A percentile compares a stretch with the other conserved stretches of the same genome.
These are phyloP conservation scores for Ichthyophthirius multifiliis DNA, from an alignment of 169 alveolate genomes.

Conservation along the genomic window DNA sequence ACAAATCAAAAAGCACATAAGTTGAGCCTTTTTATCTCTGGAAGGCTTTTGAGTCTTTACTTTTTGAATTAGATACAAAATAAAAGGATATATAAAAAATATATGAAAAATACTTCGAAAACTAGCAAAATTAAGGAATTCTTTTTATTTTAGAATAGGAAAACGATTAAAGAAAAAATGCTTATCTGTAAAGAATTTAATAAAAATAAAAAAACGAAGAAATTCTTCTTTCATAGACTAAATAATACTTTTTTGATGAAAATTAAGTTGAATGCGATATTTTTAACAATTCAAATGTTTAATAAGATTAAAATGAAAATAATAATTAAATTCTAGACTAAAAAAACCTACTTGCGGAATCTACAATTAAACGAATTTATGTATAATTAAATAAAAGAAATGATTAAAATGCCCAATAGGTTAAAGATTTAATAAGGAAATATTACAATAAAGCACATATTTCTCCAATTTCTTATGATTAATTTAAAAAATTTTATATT, in stretches of 20 bases:
- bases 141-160: too few species aligned
- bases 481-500: conserved; percentile 27
- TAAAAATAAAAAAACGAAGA: background rate
- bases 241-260: too few species aligned
- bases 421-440: conserved; percentile 1
- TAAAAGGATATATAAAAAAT: background rate
- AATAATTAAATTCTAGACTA: background rate
- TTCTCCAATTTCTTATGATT: conserved; percentile 14
- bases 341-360: background rate
- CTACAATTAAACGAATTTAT: conserved; percentile 4
- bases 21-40: background rate
- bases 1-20: background rate
- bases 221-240: too few species aligned
- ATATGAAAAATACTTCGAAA: too few species aligned
- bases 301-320: background rate
- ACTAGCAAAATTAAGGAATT: too few species aligned
- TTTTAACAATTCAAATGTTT: too few species aligned
- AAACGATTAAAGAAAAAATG: background rate
- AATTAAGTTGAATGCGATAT: too few species aligned
- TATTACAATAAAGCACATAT: background rate
- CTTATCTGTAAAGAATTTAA: background rate
- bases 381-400: background rate
- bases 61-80: background rate
- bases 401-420: background rate
- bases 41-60: background rate